phyloP scores from a whole-genome alignment of 2,329 filamentous ascomycete genomes.

The Phaeosphaeria sp. region DNA sequence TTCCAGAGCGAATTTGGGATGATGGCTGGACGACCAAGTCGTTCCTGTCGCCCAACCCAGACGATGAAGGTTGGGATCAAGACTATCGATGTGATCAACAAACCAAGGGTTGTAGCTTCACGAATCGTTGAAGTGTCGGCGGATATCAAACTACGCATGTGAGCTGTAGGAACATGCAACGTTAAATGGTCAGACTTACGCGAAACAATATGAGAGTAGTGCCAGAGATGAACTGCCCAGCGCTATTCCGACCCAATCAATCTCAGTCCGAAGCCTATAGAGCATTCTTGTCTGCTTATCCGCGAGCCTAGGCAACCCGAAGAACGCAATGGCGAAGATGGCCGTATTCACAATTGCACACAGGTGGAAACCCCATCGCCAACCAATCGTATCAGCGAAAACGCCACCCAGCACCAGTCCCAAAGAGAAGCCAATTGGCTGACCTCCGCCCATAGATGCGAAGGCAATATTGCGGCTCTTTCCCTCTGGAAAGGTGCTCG shows the following conservation, averaged over 20 bases:
- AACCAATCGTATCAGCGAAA: conserved; percentile 57
- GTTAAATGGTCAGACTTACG: conserved; percentile 48
- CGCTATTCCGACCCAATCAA: conserved; percentile 62
- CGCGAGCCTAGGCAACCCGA: conserved; percentile 44
- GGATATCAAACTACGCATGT: conserved; percentile 36
- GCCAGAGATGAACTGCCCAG: conserved; percentile 57
- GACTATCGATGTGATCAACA: conserved; percentile 54
- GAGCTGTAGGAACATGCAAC: not conserved
- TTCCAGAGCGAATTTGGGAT: conserved; percentile 70
- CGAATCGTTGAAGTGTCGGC: conserved; percentile 52
- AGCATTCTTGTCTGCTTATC: conserved; percentile 33
- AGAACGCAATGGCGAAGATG: conserved; percentile 50
- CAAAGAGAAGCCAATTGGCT: conserved; percentile 60
- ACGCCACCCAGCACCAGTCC: conserved; percentile 61
- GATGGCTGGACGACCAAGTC: conserved; percentile 57
- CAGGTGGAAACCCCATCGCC: conserved; percentile 61
- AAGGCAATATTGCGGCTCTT: conserved; percentile 60
- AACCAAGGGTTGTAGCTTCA: conserved; percentile 53
- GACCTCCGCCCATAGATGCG: conserved; percentile 57
- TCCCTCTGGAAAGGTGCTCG: conserved; percentile 55
- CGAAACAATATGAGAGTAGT: conserved; percentile 62
- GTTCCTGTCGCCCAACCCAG: conserved; percentile 62
- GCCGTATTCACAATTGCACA: conserved; percentile 53
- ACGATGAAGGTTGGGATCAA: conserved; percentile 58
- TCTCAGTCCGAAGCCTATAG: conserved; percentile 49